Conservation (phyloP, 2,329 filamentous ascomycete genomes). For the Macrophomina pseudophaseolina region DNA sequence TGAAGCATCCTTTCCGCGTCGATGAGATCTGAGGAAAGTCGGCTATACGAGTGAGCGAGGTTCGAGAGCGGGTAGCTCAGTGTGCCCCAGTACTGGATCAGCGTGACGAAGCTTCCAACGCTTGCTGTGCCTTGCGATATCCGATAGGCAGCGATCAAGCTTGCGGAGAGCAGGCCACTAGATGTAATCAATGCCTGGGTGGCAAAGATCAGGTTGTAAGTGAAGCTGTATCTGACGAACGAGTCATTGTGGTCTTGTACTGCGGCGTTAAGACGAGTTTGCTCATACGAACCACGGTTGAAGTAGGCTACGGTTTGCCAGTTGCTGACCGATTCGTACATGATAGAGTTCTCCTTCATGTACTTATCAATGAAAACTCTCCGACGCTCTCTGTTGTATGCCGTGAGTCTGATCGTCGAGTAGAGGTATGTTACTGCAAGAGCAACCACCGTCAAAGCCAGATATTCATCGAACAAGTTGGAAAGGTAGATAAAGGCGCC, state of each 20-base stretch:
- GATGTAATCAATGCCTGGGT: slow-evolving; percentile 55
- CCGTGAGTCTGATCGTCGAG: slow-evolving; percentile 52
- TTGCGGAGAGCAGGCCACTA: slow-evolving; percentile 55
- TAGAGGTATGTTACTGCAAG: slow-evolving; percentile 57
- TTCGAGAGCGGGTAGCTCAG: slow-evolving; percentile 55
- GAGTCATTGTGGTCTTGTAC: slow-evolving; percentile 45
- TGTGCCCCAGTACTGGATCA: slow-evolving; percentile 67
- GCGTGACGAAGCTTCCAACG: slow-evolving; percentile 68
- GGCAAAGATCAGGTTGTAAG: slow-evolving; percentile 33
- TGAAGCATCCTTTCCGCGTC: slow-evolving; percentile 30
- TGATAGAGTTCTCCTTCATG: slow-evolving; percentile 57
- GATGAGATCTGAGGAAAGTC: slow-evolving; percentile 28
- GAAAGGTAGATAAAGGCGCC: slow-evolving; percentile 67
- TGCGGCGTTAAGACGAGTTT: slow-evolving; percentile 53
- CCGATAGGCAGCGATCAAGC: slow-evolving; percentile 61
- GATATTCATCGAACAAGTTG: slow-evolving; percentile 64
- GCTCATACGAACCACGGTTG: slow-evolving; percentile 62
- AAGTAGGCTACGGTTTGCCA: slow-evolving; percentile 67
- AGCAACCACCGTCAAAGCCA: slow-evolving; percentile 46
- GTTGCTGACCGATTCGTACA: slow-evolving; percentile 64
- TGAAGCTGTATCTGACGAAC: slow-evolving; percentile 40
- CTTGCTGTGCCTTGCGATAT: slow-evolving; percentile 46
- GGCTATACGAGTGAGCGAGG: slow-evolving; percentile 26
- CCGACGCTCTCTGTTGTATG: slow-evolving; percentile 48
- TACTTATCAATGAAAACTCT: slow-evolving; percentile 50